Evolutionary conservation across 1,139 yeast species (phyloP).

Genomic region (Zygosaccharomyces sapae): DNA sequence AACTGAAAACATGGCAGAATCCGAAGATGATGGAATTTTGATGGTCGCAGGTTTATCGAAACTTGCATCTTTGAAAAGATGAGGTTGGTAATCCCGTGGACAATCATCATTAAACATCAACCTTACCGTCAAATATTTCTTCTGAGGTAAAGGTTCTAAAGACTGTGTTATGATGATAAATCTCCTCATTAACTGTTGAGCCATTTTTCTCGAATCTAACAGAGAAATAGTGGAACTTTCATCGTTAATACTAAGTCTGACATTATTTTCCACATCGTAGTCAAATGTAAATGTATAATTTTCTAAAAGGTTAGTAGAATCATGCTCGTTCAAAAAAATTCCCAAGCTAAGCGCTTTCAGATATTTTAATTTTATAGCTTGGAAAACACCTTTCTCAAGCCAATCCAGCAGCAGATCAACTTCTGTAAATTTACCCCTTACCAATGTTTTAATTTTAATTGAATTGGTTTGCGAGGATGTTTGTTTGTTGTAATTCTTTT

Average conservation of each 20-base stretch:
- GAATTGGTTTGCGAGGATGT: constrained; percentile 32
- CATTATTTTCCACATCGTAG: constrained; percentile 35
- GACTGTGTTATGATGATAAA: constrained; percentile 52
- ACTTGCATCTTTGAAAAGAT: constrained; percentile 45
- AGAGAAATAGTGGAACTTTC: constrained; percentile 26
- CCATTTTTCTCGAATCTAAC: constrained; percentile 39
- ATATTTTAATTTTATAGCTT: constrained; percentile 42
- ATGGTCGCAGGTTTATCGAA: constrained; percentile 34
- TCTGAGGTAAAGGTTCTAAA: constrained; percentile 46
- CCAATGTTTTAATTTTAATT: constrained; percentile 45
- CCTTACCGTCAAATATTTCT: constrained; percentile 44
- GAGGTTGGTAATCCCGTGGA: constrained; percentile 48
- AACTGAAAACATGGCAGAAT: constrained; percentile 23
- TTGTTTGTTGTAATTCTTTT: constrained; percentile 29
- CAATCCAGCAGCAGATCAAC: constrained; percentile 48
- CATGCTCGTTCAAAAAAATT: constrained; percentile 41
- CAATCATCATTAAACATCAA: constrained; percentile 46
- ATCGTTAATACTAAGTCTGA: constrained; percentile 32
- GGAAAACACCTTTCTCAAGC: constrained; percentile 48
- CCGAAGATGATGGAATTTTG: constrained; percentile 27
- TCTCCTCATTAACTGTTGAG: constrained; percentile 46
- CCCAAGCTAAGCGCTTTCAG: constrained; percentile 46
- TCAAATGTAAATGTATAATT: constrained; percentile 47
- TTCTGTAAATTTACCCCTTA: constrained; percentile 42
- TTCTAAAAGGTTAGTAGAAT: constrained; percentile 43